These are phyloP conservation scores for Lyophyllum shimeji DNA, from an alignment of 768 basidiomycete species.

Conservation along the genomic window DNA sequence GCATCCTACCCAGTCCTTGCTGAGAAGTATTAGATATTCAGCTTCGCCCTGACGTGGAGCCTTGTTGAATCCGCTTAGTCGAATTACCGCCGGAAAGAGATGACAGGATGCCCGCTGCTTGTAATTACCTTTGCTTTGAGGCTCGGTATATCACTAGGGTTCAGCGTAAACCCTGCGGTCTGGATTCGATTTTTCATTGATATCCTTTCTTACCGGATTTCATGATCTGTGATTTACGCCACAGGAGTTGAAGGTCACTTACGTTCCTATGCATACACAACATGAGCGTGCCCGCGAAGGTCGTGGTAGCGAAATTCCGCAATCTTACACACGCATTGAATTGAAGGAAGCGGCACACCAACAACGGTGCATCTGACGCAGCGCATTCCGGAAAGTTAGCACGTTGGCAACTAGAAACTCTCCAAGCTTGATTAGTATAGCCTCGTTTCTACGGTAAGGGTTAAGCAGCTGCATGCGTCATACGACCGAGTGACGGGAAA, in stretches of 20 bases:
- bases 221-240: no score
- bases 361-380: background rate
- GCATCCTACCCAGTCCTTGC: slow-evolving; percentile 22
- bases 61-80: background rate
- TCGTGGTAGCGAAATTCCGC: background rate
- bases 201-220: background rate
- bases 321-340: background rate
- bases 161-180: background rate
- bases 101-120: background rate
- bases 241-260: background rate
- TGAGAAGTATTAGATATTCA: slow-evolving; percentile 25
- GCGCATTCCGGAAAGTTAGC: background rate
- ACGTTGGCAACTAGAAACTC: background rate
- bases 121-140: background rate
- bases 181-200: no score
- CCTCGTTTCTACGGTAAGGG: no score
- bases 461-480: no score
- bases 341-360: background rate
- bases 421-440: background rate
- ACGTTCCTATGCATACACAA: background rate
- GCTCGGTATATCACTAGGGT: background rate
- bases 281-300: background rate
- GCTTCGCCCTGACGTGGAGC: background rate
- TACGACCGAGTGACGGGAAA: no score
- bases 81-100: no score